Evolutionary conservation across 2,329 filamentous ascomycete species (phyloP).

Genomic region (Epichloe gansuensis): DNA sequence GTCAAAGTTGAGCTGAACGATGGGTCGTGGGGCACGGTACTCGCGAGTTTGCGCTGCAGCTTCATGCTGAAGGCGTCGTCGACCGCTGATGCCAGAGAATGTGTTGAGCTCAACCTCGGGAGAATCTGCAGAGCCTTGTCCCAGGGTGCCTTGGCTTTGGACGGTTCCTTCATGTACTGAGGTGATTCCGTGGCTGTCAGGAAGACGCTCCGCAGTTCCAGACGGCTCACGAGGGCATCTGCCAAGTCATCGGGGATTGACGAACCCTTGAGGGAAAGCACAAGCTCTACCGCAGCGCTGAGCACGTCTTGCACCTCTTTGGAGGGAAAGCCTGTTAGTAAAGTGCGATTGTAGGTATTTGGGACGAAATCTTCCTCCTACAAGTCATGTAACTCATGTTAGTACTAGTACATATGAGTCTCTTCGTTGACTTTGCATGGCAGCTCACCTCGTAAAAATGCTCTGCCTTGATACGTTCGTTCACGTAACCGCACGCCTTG

Average conservation of each 20-base stretch:
- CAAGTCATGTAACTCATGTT: neutral
- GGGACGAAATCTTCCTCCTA: slow-evolving; percentile 95
- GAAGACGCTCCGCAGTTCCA: slow-evolving; percentile 55
- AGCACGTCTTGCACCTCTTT: slow-evolving; percentile 44
- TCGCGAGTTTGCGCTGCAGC: slow-evolving; percentile 81
- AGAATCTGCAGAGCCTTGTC: slow-evolving; percentile 38
- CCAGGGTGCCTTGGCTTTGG: slow-evolving; percentile 39
- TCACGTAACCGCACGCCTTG: slow-evolving; percentile 71
- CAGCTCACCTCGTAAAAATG: slow-evolving; percentile 71
- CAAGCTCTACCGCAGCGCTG: slow-evolving; percentile 38
- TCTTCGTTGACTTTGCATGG: too few relatives aligned
- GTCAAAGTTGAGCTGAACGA: slow-evolving; percentile 63
- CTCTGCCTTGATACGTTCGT: slow-evolving; percentile 65
- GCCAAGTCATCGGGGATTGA: slow-evolving; percentile 27
- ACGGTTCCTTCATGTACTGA: slow-evolving; percentile 31
- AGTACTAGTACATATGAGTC: neutral
- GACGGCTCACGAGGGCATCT: slow-evolving; percentile 48
- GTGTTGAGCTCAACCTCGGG: slow-evolving; percentile 44
- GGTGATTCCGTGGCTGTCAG: slow-evolving; percentile 41
- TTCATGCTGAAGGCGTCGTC: slow-evolving; percentile 79
- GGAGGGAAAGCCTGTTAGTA: slow-evolving; percentile 54
- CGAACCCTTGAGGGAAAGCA: slow-evolving; percentile 30
- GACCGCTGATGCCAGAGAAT: slow-evolving; percentile 50
- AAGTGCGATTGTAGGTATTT: slow-evolving; percentile 71
- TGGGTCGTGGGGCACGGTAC: slow-evolving; percentile 88